Base-by-base conservation (phyloP, 352 stramenopile genomes). In the Phytopythium vexans region DNA sequence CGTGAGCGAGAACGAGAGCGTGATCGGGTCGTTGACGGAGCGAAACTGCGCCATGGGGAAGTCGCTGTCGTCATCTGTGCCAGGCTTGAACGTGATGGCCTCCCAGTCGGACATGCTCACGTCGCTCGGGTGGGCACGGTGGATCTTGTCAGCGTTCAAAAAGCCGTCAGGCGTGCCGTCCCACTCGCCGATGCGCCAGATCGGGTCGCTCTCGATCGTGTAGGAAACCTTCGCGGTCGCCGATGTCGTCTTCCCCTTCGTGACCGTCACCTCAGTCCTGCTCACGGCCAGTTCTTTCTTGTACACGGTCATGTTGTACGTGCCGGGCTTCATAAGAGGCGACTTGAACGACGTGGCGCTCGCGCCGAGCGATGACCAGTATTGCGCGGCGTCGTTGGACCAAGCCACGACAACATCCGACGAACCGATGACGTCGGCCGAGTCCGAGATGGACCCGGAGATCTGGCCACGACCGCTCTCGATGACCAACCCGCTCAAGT, bases 1-100 rank as follows among this genome's bases (percentile, higher is more conserved):
- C 1, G 61, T 73, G 10, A 85, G 48, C 39, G 56, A 45, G 41
- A 82, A 85, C 0, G 62, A 57, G 37, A 85, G 62, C 4, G 61
- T 70, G 40, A 73, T 63, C 3, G 69, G 74, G 40, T 80, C 69
- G 48, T 85, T 85, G 32, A 80, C 64, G 14, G 50, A 57, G 12
- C 74, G 74, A 48, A 85, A 85, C 32, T 74, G 65, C 11, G 63
- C 74, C 58, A 82, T 72, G 1, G 74, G 74, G 45, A 85, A 85
- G 42, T 50, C 15, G 0, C 39, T 41, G 42, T 66, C 62, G 5
- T 57, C 54, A 51, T 76, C 64, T 0, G 41, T 63, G 16, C 58
- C 69, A 3, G 63, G 53, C 1, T 37, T 57, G 53, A 85, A 85
- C 16, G 64, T 71, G 0, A 58, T 9, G 3, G 60, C 31, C 8